Conservation (phyloP, 2,329 filamentous ascomycete species). For the Pseudogymnoascus sp. region DNA sequence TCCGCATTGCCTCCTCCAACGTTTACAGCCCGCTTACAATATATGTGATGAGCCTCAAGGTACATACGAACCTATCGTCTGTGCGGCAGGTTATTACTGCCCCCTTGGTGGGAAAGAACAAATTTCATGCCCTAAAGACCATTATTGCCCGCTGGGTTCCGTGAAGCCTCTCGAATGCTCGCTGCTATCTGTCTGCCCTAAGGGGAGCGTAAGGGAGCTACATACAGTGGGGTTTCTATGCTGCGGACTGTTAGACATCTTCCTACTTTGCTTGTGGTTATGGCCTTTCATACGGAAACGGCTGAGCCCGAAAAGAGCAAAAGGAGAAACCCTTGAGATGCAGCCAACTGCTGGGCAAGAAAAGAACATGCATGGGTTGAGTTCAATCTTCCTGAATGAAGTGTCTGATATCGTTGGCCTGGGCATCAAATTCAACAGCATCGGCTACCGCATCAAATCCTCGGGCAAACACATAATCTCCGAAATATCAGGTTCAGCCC, state of each 20-base stretch:
- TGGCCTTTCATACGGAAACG: slow-evolving; percentile 30
- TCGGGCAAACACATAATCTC: slow-evolving; percentile 39
- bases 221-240: slow-evolving; percentile 36
- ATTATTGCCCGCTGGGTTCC: slow-evolving; percentile 44
- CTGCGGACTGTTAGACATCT: slow-evolving; percentile 35
- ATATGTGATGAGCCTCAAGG: slow-evolving; percentile 16
- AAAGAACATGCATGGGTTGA: slow-evolving; percentile 33
- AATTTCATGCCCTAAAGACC: slow-evolving; percentile 37
- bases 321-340: slow-evolving; percentile 24
- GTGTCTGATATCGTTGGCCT: slow-evolving; percentile 44
- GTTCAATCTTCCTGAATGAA: slow-evolving; percentile 46
- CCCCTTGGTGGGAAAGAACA: slow-evolving; percentile 34
- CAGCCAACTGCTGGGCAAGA: slow-evolving; percentile 25
- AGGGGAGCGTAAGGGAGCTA: slow-evolving; percentile 34
- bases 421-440: slow-evolving; percentile 42
- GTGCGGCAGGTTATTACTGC: slow-evolving; percentile 41
- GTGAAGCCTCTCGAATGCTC: slow-evolving; percentile 39
- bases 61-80: slow-evolving; percentile 42
- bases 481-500: slow-evolving; percentile 45
- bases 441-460: slow-evolving; percentile 40
- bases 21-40: slow-evolving; percentile 14
- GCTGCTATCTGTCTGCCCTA: slow-evolving; percentile 37
- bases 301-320: slow-evolving; percentile 20
- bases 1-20: slow-evolving; percentile 14
- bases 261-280: slow-evolving; percentile 32